Evolutionary conservation across 179 eudicot species (phyloP), one percentile per base, ranked within the genome.

Genomic region (Spergularia azorica): DNA sequence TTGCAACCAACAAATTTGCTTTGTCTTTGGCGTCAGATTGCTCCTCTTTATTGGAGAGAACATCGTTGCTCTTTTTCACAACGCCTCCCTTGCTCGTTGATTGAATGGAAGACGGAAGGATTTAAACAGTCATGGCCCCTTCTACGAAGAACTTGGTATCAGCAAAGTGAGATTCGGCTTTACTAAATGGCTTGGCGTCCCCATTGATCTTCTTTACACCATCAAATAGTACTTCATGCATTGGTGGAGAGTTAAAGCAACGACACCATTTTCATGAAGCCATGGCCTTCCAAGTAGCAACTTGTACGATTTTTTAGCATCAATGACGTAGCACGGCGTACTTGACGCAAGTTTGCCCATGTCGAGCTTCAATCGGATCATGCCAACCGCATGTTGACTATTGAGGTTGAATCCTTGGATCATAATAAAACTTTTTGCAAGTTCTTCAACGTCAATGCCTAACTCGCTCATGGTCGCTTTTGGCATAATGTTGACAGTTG

Each of bases 221-320:
- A 20, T 61, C 26, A 3, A 2, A 13, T 61, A 61, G 14, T 61
- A 73, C 15, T 73, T 73, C 2, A 71, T 9, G 3, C 75, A 36
- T n/a, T 71, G 75, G 21, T 71, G 65, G 18, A 71, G 54, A 17
- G 64, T 70, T 1, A 61, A 70, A 9, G 62, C 61, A 3, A 51
- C 73, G 4, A 70, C 73, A 13, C 73, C 58, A 70, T 36, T 36
- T 0, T 52, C 61, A 14, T 54, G 50, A 6, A 71, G 2, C 74
- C 63, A 71, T 15, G 74, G 63, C 16, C 74, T 20, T 20, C 64
- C 74, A 0, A 71, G 36, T 1, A 71, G 9, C 26, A 71, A 38
- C n/a, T 64, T 64, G 9, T 64, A 64, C 2, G 65, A 61, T 13
- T 0, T 61, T 6, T 61, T 61, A 3, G 8, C 15, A 52, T 70